These are phyloP conservation scores for Colletotrichum cuscutae DNA, from an alignment of 2,329 filamentous ascomycete species.

Conservation along the genomic window DNA sequence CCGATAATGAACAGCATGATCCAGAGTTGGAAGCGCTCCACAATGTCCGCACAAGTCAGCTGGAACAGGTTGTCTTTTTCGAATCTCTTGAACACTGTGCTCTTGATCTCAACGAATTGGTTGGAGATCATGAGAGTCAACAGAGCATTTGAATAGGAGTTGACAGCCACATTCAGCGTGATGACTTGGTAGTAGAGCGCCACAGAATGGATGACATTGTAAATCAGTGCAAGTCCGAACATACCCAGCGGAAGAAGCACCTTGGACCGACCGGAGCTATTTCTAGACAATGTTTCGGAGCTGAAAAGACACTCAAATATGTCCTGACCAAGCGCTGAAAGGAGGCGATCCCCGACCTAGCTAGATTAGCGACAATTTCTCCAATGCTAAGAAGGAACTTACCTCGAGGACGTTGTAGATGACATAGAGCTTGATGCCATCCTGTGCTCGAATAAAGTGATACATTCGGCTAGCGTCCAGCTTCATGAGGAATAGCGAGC, in stretches of 20 bases:
- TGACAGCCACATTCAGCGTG: slow-evolving; percentile 96
- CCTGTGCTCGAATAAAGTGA: slow-evolving; percentile 94
- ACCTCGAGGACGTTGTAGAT: slow-evolving; percentile 97
- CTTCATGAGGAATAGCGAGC: slow-evolving; percentile 85
- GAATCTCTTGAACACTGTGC: slow-evolving; percentile 97
- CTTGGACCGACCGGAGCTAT: slow-evolving; percentile 89
- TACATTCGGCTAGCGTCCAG: slow-evolving; percentile 98
- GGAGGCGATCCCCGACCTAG: slow-evolving; percentile 83
- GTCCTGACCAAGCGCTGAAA: slow-evolving; percentile 93
- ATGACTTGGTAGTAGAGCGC: slow-evolving; percentile 97
- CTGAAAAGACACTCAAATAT: slow-evolving; percentile 97
- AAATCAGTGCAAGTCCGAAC: slow-evolving; percentile 86
- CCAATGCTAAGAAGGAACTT: slow-evolving; percentile 26
- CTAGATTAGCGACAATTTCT: background rate
- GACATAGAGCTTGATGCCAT: slow-evolving; percentile 97
- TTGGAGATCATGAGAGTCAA: slow-evolving; percentile 94
- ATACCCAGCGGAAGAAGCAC: slow-evolving; percentile 89
- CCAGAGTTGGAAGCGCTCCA: slow-evolving; percentile 97
- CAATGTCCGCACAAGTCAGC: slow-evolving; percentile 93
- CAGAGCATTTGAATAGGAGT: slow-evolving; percentile 96
- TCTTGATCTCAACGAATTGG: slow-evolving; percentile 99
- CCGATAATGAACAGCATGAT: slow-evolving; percentile 97
- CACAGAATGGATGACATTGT: slow-evolving; percentile 88
- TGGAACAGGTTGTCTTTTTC: slow-evolving; percentile 99
- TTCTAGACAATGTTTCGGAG: slow-evolving; percentile 88